Base-by-base conservation (phyloP, 257 asterid species). In the Ilex asprella region DNA sequence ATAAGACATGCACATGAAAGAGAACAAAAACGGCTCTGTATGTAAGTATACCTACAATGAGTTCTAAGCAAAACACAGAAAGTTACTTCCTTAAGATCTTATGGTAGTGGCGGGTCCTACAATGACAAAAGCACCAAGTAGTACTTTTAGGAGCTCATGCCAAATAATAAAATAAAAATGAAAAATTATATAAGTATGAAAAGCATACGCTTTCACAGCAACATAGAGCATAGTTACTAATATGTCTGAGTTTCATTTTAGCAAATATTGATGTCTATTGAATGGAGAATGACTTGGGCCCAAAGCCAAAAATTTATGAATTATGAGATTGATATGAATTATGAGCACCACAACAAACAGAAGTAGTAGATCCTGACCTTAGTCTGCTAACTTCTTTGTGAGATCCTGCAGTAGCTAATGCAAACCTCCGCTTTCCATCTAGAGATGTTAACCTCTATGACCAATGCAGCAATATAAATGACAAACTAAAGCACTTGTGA, bases 311-410 rank as follows among this genome's bases (percentile, higher is more conserved):
- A 46, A 52, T 6, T n/a, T 16, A 58, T 16, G 3, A n/a, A 12
- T 60, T 0, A 30, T 46, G 56, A 43, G 31, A 2, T n/a, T 47
- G 6, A 30, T 30, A 31, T 31, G 15, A 39, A 65, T 32, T 39
- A 41, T 56, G 2, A 61, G 15, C 68, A 21, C 39, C 43, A 15
- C 0, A 60, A 39, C 6, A 10, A 59, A 63, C 49, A 6, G 41
- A 59, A 50, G 32, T 30, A 47, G 31, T 29, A 66, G 69, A 61
- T 75, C 63, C 95, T 82, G 65, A 93, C 99, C 99, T 93, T 74
- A 93, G 79, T 70, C 92, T 82, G 75, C 97, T 95, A 66, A 89
- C 89, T 92, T 93, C 99, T 73, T 93, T 91, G 66, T 93, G 99
- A 62, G 99, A 89, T 73, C 81, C 85, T 50, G 96, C 99, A 63